Conservation (phyloP, 164 flowering plant genomes). For the Echeveria elegans region DNA sequence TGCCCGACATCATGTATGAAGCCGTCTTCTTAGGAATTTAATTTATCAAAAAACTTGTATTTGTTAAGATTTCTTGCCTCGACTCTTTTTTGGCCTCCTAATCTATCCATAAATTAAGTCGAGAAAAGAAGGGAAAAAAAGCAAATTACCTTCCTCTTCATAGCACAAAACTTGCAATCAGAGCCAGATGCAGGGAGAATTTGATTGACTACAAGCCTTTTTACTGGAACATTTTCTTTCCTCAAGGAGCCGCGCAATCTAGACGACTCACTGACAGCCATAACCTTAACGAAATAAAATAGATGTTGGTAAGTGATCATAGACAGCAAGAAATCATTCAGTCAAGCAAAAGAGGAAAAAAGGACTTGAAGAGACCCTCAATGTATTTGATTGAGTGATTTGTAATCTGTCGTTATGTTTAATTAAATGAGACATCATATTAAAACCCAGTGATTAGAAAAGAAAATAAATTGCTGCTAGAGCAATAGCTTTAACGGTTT, state of each 20-base stretch:
- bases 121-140: not conserved
- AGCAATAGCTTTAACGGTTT: too few relatives aligned
- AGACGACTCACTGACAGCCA: constrained; percentile 93
- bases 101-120: not conserved
- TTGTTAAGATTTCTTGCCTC: not conserved
- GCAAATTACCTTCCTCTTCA: constrained; percentile 71
- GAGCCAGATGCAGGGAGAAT: constrained; percentile 78
- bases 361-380: not conserved
- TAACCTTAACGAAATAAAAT: constrained; percentile 42
- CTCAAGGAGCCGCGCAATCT: constrained; percentile 63
- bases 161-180: constrained; percentile 89
- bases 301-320: not conserved
- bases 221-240: constrained; percentile 83
- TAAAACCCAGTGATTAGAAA: not conserved
- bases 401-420: not conserved
- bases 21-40: too few relatives aligned
- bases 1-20: too few relatives aligned
- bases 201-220: constrained; percentile 81
- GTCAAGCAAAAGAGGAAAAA: not conserved
- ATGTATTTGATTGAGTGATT: not conserved
- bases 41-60: too few relatives aligned
- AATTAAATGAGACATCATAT: not conserved
- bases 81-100: not conserved
- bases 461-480: not conserved
- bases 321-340: not conserved